Percentiles rank a stretch among this genome's conserved stretches.
Conservation (phyloP, 306 rosid species). For the Fragaria ananassa region DNA sequence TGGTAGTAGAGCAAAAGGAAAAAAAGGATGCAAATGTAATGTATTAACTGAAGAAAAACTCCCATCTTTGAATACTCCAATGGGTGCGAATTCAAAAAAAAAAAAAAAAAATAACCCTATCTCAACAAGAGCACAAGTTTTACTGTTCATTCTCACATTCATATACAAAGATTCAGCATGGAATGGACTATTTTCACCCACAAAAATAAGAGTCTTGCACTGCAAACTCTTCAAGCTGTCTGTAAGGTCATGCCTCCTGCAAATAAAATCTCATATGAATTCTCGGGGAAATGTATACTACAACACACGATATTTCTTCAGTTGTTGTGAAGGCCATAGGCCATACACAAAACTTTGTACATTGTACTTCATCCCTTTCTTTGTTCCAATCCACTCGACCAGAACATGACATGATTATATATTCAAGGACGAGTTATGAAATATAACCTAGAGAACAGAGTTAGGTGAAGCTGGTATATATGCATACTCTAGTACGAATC, state of each 20-base stretch:
- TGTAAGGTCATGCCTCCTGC: constrained; percentile 74
- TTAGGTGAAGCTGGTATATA: not conserved
- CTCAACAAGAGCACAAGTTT: constrained; percentile 74
- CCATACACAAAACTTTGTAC: not conserved
- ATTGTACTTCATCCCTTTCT: not conserved
- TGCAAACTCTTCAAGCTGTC: constrained; percentile 59
- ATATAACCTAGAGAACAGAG: not conserved
- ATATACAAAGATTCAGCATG: constrained; percentile 64
- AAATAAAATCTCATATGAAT: constrained; percentile 19
- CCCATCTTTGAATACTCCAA: not conserved
- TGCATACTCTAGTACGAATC: not conserved
- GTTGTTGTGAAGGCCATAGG: not conserved
- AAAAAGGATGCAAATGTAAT: not conserved
- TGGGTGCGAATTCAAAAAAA: not conserved
- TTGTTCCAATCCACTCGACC: not conserved
- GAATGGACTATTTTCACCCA: constrained; percentile 79
- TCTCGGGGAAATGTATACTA: not conserved
- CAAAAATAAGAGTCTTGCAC: constrained; percentile 81
- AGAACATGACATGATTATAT: not conserved
- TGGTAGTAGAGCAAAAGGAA: not conserved
- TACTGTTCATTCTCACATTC: constrained; percentile 54
- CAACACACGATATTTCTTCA: not conserved
- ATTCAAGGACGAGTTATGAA: not conserved
- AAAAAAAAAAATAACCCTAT: constrained; percentile 22
- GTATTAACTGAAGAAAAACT: not conserved